These are phyloP conservation scores for Paramyrothecium sp. DNA, from an alignment of 2,329 filamentous ascomycete genomes.

Conservation along the genomic window DNA sequence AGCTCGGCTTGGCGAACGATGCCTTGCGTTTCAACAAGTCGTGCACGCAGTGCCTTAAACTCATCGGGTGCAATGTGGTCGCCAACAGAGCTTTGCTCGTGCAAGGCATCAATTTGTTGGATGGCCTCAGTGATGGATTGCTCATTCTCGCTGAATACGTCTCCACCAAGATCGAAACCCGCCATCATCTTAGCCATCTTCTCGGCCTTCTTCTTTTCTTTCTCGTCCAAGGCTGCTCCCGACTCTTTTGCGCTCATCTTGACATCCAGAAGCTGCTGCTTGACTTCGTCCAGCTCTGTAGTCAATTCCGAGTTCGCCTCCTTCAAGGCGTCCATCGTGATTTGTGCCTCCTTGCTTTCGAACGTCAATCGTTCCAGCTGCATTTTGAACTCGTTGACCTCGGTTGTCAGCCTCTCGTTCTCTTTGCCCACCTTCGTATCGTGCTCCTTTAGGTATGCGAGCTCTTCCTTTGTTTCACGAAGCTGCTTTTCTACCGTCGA, in stretches of 20 bases:
- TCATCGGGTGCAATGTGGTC: conserved; percentile 81
- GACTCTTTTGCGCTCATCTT: conserved; percentile 97
- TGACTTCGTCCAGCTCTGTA: conserved; percentile 86
- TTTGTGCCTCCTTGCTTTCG: conserved; percentile 93
- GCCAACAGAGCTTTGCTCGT: conserved; percentile 73
- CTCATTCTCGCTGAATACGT: conserved; percentile 93
- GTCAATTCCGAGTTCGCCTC: conserved; percentile 95
- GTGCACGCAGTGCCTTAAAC: conserved; percentile 72
- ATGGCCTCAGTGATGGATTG: conserved; percentile 80
- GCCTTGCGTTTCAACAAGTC: conserved; percentile 84
- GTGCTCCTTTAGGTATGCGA: conserved; percentile 81
- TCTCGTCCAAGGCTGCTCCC: conserved; percentile 85
- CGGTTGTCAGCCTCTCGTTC: conserved; percentile 81
- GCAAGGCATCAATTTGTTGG: conserved; percentile 74
- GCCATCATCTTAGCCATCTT: conserved; percentile 99
- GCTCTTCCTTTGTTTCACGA: conserved; percentile 81
- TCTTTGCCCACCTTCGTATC: conserved; percentile 81
- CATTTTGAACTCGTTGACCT: conserved; percentile 94
- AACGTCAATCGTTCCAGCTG: conserved; percentile 93
- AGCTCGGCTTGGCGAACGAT: conserved; percentile 91
- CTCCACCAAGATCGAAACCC: conserved; percentile 89
- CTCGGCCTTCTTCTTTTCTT: conserved; percentile 98
- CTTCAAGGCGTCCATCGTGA: conserved; percentile 96
- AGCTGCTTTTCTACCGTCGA: conserved; percentile 77
- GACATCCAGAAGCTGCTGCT: conserved; percentile 92